phyloP scores from a whole-genome alignment of 345 rosid species.

The Cardamine chenopodiifolia region DNA sequence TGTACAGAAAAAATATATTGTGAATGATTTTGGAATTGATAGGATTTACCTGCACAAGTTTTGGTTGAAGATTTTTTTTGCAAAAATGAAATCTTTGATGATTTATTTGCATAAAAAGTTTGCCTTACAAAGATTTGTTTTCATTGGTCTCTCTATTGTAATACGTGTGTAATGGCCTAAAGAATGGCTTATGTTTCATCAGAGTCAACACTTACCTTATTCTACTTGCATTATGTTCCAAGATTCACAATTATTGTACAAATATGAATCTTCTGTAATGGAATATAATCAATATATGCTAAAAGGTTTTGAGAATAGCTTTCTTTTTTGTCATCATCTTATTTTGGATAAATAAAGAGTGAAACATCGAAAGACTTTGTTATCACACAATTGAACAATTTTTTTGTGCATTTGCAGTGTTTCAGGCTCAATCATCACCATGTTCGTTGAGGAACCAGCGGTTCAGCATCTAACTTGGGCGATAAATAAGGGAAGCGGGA shows the following conservation, averaged over 20 bases:
- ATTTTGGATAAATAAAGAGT: neutral
- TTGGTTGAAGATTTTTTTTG: too few relatives aligned
- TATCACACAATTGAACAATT: neutral
- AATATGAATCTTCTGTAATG: slow-evolving; percentile 17
- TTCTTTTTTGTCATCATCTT: neutral
- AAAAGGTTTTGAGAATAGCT: slow-evolving; percentile 2
- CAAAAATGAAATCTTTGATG: too few relatives aligned
- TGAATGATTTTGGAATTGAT: too few relatives aligned
- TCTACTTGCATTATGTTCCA: slow-evolving; percentile 13
- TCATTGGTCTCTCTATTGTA: slow-evolving; percentile 7
- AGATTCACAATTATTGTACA: slow-evolving; percentile 23
- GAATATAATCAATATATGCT: slow-evolving; percentile 18
- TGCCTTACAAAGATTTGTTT: slow-evolving; percentile 1
- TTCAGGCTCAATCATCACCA: slow-evolving; percentile 24
- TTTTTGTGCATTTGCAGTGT: neutral
- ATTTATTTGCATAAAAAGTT: too few relatives aligned
- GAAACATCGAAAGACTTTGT: neutral
- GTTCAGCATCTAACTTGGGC: slow-evolving; percentile 27
- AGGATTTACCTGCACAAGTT: too few relatives aligned
- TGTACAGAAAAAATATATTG: too few relatives aligned
- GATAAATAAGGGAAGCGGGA: slow-evolving; percentile 28
- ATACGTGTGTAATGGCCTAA: slow-evolving; percentile 24
- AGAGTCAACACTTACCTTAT: slow-evolving; percentile 7
- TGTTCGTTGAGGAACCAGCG: slow-evolving; percentile 12
- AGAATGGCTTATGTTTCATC: slow-evolving; percentile 13